Percentiles rank a stretch among this genome's conserved stretches.
Evolutionary conservation across 73 alveolate species (phyloP).

Genomic region (Loxodes magnus): DNA sequence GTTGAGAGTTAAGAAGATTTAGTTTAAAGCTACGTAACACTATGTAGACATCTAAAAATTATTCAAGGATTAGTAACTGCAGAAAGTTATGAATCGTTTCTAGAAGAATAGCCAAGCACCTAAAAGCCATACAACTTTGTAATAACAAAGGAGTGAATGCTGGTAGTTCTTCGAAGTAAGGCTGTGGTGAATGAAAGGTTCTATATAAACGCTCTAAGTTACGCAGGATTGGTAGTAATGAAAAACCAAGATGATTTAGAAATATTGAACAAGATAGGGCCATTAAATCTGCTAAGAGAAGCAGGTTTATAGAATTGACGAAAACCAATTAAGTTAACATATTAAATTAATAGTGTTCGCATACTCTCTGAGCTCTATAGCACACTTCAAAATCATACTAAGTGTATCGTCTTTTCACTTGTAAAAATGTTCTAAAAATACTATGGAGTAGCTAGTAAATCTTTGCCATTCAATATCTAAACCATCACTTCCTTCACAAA

Average conservation of each 20-base stretch:
- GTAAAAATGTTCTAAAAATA: too few species aligned
- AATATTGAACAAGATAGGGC: conserved; percentile 13
- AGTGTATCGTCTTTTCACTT: too few species aligned
- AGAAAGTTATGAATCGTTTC: not conserved
- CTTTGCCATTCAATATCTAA: too few species aligned
- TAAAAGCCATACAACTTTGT: conserved; percentile 1
- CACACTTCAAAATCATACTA: too few species aligned
- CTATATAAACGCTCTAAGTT: conserved; percentile 8
- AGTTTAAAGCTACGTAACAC: too few species aligned
- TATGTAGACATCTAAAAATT: not conserved
- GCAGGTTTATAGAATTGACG: conserved; percentile 1
- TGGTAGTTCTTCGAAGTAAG: conserved; percentile 4
- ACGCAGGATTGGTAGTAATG: conserved; percentile 1
- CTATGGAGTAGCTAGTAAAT: too few species aligned
- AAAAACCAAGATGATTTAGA: conserved; percentile 21
- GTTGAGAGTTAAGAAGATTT: too few species aligned
- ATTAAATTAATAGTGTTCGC: too few species aligned
- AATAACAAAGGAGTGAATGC: conserved; percentile 10
- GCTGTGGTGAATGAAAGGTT: not conserved
- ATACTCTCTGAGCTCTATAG: too few species aligned
- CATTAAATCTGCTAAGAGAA: conserved; percentile 15
- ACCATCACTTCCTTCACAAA: too few species aligned
- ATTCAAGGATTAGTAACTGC: not conserved
- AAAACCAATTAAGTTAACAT: too few species aligned
- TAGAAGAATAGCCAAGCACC: not conserved